A percentile compares a stretch with the other conserved stretches of the same genome.
Evolutionary conservation across 352 stramenopile genomes (phyloP).

Genomic region (Achlya hypogyna): DNA sequence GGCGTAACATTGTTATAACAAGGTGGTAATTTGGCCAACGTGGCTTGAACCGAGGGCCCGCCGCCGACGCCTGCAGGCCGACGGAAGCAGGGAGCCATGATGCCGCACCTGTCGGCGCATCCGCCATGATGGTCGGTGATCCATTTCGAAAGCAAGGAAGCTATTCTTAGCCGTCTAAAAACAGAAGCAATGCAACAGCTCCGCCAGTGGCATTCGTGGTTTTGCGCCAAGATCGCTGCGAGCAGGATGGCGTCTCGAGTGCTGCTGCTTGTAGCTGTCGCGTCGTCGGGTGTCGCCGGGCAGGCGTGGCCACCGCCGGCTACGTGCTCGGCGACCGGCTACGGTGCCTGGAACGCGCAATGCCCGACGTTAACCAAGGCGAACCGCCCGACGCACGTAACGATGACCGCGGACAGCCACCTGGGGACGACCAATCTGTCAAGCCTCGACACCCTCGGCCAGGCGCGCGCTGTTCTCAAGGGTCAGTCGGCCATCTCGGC

Average conservation of each 20-base stretch:
- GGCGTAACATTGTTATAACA: too few species aligned
- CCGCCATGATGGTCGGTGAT: neutral
- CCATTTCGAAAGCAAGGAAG: neutral
- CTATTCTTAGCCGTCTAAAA: neutral
- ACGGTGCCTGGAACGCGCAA: constrained; percentile 42
- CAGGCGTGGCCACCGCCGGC: constrained; percentile 1
- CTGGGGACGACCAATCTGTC: constrained; percentile 39
- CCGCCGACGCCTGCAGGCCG: too few species aligned
- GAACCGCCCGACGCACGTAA: constrained; percentile 30
- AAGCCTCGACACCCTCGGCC: constrained; percentile 48
- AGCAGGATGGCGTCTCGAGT: neutral
- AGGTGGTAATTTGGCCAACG: too few species aligned
- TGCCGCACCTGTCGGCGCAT: too few species aligned
- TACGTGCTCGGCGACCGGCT: constrained; percentile 41
- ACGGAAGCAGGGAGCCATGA: too few species aligned
- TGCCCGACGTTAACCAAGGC: constrained; percentile 39
- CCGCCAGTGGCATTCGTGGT: neutral
- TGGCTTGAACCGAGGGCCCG: too few species aligned
- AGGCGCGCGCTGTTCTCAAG: constrained; percentile 62
- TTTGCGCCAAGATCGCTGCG: neutral
- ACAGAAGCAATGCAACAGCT: neutral
- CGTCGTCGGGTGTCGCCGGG: neutral
- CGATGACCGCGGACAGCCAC: neutral
- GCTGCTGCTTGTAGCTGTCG: neutral
- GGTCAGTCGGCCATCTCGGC: constrained; percentile 47